Percentiles rank a stretch among this genome's conserved stretches.
Conservation (phyloP, 495 filamentous ascomycete genomes). For the Neurospora cerealis region DNA sequence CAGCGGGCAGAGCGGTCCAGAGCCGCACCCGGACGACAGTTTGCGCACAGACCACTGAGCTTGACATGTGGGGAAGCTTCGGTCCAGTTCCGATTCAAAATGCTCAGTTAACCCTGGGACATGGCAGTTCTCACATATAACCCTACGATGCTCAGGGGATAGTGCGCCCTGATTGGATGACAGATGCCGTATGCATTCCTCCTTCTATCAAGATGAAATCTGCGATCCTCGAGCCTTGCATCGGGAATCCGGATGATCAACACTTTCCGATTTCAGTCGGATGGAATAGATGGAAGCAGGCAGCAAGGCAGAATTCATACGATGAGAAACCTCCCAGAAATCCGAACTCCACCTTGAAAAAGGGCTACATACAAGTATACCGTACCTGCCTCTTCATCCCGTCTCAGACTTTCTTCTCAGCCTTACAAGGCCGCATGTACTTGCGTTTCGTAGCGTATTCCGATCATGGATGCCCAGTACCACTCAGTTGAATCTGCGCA, state of each 20-base stretch:
- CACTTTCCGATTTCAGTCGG: neutral
- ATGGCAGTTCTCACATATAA: neutral
- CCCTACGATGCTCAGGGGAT: neutral
- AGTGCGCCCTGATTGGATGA: neutral
- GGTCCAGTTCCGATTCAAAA: neutral
- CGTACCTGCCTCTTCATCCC: neutral
- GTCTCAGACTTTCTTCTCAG: neutral
- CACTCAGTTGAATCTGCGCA: neutral
- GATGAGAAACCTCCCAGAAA: neutral
- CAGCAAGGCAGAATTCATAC: neutral
- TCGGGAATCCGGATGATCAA: neutral
- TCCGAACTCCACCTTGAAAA: neutral
- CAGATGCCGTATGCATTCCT: neutral
- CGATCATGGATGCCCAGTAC: too few relatives aligned
- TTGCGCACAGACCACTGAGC: neutral
- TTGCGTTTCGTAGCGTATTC: neutral
- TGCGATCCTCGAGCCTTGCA: neutral
- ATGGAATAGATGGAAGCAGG: neutral
- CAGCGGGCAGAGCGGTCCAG: neutral
- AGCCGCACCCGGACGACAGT: neutral
- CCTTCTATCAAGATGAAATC: neutral
- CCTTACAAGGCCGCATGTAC: neutral
- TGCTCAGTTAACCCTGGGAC: neutral
- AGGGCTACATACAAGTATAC: neutral
- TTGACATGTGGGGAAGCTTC: neutral